Evolutionary conservation across 2,329 filamentous ascomycete species (phyloP).

Genomic region (Fusarium sp.): DNA sequence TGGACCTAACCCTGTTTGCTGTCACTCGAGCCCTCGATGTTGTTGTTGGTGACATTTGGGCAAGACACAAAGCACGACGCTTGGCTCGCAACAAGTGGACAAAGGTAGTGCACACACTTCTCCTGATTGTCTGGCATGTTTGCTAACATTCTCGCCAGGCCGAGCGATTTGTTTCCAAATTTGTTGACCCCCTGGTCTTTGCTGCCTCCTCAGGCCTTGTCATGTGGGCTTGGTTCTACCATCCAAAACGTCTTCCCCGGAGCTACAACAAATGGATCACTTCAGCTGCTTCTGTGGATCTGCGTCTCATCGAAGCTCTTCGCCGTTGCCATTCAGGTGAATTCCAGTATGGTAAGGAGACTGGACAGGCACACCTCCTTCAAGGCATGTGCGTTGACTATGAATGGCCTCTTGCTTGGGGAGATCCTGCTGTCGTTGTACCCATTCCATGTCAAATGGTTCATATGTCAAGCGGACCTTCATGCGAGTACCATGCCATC

Average conservation of each 20-base stretch:
- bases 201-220: constrained; percentile 77
- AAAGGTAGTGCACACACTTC: constrained; percentile 48
- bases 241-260: constrained; percentile 74
- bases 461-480: constrained; percentile 80
- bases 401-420: constrained; percentile 74
- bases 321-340: constrained; percentile 71
- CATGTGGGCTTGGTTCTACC: constrained; percentile 92
- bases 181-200: constrained; percentile 76
- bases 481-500: constrained; percentile 78
- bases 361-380: constrained; percentile 74
- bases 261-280: constrained; percentile 86
- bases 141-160: constrained; percentile 41
- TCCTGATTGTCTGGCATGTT: background rate
- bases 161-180: constrained; percentile 51
- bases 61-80: constrained; percentile 58
- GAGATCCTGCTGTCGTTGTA: constrained; percentile 74
- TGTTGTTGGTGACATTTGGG: constrained; percentile 73
- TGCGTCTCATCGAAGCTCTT: constrained; percentile 78
- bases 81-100: constrained; percentile 60
- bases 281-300: constrained; percentile 79
- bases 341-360: constrained; percentile 79
- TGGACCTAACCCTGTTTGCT: constrained; percentile 86
- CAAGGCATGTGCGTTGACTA: constrained; percentile 79
- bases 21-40: constrained; percentile 78
- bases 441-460: constrained; percentile 87